Evolutionary conservation across 495 filamentous ascomycete genomes (phyloP).

Genomic region (Penicillium paxilli): DNA sequence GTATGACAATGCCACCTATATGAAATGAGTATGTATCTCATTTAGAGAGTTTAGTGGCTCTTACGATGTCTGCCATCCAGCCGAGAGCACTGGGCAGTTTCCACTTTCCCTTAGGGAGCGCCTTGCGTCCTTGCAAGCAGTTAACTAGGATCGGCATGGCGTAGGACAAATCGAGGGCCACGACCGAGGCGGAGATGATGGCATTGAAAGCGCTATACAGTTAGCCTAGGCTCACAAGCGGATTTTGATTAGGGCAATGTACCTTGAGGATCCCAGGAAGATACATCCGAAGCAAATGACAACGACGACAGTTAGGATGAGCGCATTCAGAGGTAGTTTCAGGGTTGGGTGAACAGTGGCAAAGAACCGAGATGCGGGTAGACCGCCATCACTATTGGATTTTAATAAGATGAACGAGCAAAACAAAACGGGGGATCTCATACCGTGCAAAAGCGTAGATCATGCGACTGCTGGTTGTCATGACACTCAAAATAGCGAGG

Average conservation of each 20-base stretch:
- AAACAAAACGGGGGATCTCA: too few species aligned
- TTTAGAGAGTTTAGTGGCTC: constrained; percentile 22
- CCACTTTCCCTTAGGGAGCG: constrained; percentile 60
- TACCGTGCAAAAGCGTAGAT: constrained; percentile 66
- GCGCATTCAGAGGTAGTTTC: constrained; percentile 65
- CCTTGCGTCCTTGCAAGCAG: constrained; percentile 59
- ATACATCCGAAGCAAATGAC: constrained; percentile 69
- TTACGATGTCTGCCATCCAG: constrained; percentile 61
- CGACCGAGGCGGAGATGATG: constrained; percentile 68
- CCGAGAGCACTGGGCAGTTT: constrained; percentile 53
- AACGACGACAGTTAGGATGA: constrained; percentile 59
- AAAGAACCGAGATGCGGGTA: constrained; percentile 63
- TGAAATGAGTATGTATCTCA: constrained; percentile 4
- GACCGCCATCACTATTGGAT: constrained; percentile 58
- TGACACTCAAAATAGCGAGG: constrained; percentile 65
- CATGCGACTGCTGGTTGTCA: constrained; percentile 75
- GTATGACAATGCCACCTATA: constrained; percentile 60
- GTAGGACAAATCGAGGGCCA: constrained; percentile 68
- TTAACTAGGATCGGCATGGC: constrained; percentile 69
- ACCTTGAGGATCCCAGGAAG: constrained; percentile 67
- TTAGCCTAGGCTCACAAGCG: not conserved
- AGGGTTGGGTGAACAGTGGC: constrained; percentile 60
- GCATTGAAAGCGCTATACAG: constrained; percentile 49
- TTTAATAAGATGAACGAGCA: not conserved
- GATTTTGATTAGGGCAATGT: not conserved